Evolutionary conservation across 176 grass and related monocot genomes (phyloP).

Genomic region (Rhynchospora breviuscula): DNA sequence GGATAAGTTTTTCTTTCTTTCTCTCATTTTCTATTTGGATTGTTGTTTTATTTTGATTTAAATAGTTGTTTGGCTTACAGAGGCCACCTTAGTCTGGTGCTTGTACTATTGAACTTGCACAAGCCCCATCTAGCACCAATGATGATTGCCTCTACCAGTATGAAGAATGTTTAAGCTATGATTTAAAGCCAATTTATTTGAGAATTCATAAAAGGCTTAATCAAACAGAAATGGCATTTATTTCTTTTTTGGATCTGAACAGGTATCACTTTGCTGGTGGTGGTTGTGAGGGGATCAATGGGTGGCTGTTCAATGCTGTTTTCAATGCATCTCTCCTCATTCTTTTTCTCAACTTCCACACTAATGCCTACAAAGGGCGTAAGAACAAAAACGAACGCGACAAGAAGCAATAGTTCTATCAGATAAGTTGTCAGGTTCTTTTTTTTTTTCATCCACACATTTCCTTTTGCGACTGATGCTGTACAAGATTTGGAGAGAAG

Average conservation of each 20-base stretch:
- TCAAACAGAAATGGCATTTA: neutral
- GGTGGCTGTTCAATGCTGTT: conserved; percentile 83
- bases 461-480: conserved; percentile 5
- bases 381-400: conserved; percentile 35
- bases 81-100: neutral
- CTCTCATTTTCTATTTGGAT: neutral
- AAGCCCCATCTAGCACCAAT: neutral
- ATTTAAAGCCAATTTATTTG: neutral
- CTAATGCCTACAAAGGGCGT: conserved; percentile 44
- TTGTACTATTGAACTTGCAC: neutral
- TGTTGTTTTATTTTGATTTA: neutral
- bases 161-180: neutral
- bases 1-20: neutral
- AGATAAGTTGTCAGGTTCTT: neutral
- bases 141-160: neutral
- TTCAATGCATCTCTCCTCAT: conserved; percentile 79
- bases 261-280: conserved; percentile 53
- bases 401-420: neutral
- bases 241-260: conserved; percentile 2
- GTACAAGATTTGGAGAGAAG: neutral
- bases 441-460: neutral
- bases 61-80: neutral
- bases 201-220: neutral
- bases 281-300: conserved; percentile 69
- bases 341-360: conserved; percentile 84